phyloP scores from a whole-genome alignment of 1,139 yeast genomes.

The Yamadazyma conglobata region DNA sequence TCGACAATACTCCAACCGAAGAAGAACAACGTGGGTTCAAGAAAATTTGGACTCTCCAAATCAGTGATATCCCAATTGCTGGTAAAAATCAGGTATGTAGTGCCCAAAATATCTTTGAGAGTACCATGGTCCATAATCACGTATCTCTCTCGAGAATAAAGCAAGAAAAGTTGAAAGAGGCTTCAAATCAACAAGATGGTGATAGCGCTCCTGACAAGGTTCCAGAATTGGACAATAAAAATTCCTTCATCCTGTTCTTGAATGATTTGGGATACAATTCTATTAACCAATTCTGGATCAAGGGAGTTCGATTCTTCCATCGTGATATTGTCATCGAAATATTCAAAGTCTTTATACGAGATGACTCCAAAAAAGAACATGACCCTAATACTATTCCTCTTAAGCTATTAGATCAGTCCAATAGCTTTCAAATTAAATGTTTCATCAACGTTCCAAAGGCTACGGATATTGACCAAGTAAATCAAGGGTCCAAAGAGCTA shows the following conservation, averaged over 20 bases:
- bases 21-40: conserved; percentile 4
- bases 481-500: conserved; percentile 62
- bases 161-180: conserved; percentile 8
- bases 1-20: conserved; percentile 19
- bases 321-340: conserved; percentile 62
- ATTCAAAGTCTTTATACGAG: conserved; percentile 47
- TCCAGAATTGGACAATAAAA: conserved; percentile 15
- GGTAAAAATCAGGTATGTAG: conserved; percentile 66
- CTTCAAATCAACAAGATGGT: background rate
- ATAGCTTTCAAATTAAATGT: conserved; percentile 60
- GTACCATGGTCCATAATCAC: conserved; percentile 53
- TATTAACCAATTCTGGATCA: conserved; percentile 62
- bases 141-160: conserved; percentile 14
- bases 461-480: conserved; percentile 73
- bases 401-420: conserved; percentile 51
- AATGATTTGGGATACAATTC: conserved; percentile 70
- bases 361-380: conserved; percentile 21
- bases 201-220: conserved; percentile 3
- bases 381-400: conserved; percentile 28
- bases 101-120: conserved; percentile 67
- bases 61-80: conserved; percentile 83
- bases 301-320: conserved; percentile 63
- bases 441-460: conserved; percentile 67
- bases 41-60: conserved; percentile 59
- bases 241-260: conserved; percentile 47